phyloP scores from a whole-genome alignment of 129 eudicot genomes.

The Centaurea solstitialis region DNA sequence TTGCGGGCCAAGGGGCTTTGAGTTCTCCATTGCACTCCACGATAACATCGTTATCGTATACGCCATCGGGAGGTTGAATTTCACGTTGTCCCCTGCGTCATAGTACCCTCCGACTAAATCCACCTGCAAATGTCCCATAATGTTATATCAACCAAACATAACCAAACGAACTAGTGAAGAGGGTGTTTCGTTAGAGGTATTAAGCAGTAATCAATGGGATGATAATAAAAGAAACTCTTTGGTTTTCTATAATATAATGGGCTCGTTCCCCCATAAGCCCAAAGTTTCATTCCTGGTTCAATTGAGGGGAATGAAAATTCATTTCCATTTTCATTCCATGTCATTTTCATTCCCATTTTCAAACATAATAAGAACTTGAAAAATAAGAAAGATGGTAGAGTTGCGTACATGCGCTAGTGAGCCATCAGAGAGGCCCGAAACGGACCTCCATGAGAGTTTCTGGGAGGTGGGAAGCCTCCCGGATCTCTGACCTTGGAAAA shows the following conservation, averaged over 20 bases:
- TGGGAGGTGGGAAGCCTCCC: conserved; percentile 60
- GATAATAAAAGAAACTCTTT: no score
- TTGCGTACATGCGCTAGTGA: conserved; percentile 54
- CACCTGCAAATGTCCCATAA: conserved; percentile 46
- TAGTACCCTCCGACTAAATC: conserved; percentile 89
- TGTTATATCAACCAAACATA: neutral
- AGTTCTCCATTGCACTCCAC: conserved; percentile 79
- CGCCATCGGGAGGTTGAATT: conserved; percentile 95
- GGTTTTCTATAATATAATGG: no score
- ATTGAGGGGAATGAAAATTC: no score
- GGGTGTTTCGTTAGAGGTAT: no score
- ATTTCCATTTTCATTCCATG: neutral
- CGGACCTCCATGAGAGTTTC: conserved; percentile 59
- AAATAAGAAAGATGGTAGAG: neutral
- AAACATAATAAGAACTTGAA: neutral
- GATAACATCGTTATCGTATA: conserved; percentile 85
- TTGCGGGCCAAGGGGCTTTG: conserved; percentile 65
- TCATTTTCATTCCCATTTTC: no score
- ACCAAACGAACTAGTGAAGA: no score
- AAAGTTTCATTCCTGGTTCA: no score
- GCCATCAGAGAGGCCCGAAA: conserved; percentile 70
- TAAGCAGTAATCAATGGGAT: no score
- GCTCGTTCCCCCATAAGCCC: no score
- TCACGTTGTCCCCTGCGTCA: conserved; percentile 96
- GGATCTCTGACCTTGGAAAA: conserved; percentile 89